Percentiles rank a stretch among this genome's conserved stretches.
Conservation (phyloP, 257 asterid species). For the Solanum clarkiae region DNA sequence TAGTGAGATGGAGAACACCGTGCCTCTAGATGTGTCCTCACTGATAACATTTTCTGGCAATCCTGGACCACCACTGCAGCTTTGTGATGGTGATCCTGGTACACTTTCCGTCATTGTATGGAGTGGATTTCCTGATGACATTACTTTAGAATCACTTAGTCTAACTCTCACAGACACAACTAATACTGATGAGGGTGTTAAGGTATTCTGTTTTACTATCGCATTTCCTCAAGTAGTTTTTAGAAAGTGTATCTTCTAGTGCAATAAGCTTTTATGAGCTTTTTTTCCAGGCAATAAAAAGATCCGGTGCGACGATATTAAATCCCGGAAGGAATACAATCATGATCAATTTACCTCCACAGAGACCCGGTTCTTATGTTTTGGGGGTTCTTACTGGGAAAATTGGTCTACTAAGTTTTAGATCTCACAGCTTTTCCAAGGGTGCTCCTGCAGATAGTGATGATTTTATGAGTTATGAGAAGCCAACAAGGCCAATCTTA, state of each 20-base stretch:
- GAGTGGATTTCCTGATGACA: slow-evolving; percentile 98
- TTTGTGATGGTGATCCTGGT: slow-evolving; percentile 98
- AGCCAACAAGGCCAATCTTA: slow-evolving; percentile 90
- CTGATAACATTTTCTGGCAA: slow-evolving; percentile 86
- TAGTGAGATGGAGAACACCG: slow-evolving; percentile 91
- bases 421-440: slow-evolving; percentile 96
- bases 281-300: slow-evolving; percentile 58
- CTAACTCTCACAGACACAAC: slow-evolving; percentile 77
- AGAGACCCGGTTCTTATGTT: slow-evolving; percentile 92
- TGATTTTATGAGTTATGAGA: slow-evolving; percentile 95
- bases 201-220: slow-evolving; percentile 42
- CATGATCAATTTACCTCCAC: slow-evolving; percentile 76
- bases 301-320: slow-evolving; percentile 66
- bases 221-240: background rate
- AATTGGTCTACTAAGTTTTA: slow-evolving; percentile 90
- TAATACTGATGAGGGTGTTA: slow-evolving; percentile 88
- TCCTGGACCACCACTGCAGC: slow-evolving; percentile 84
- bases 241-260: slow-evolving; percentile 4
- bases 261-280: background rate
- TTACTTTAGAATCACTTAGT: slow-evolving; percentile 88
- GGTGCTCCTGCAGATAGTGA: slow-evolving; percentile 91
- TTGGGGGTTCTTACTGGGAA: slow-evolving; percentile 96
- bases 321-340: slow-evolving; percentile 79
- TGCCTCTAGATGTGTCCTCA: slow-evolving; percentile 93
- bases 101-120: slow-evolving; percentile 69